These are phyloP conservation scores for Pittosporum tobira DNA, from an alignment of 129 eudicot species.

Conservation along the genomic window DNA sequence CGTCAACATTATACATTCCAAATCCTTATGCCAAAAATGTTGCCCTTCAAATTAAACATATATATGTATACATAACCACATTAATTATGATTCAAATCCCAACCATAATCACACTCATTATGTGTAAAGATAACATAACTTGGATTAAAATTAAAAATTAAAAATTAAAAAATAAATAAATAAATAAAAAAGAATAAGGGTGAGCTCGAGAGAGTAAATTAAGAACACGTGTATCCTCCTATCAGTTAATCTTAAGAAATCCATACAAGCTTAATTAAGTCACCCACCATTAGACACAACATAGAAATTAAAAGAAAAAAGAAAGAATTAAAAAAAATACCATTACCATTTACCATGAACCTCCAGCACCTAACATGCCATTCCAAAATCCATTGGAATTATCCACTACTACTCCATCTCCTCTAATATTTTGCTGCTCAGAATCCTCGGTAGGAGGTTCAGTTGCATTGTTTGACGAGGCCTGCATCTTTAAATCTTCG, in stretches of 20 bases:
- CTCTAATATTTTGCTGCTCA: constrained; percentile 27
- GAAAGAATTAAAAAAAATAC: constrained; percentile 9
- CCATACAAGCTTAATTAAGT: constrained; percentile 26
- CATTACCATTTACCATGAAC: constrained; percentile 53
- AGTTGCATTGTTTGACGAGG: constrained; percentile 24
- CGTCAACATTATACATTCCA: no score
- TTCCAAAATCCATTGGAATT: constrained; percentile 67
- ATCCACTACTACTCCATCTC: constrained; percentile 42
- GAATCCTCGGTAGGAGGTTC: constrained; percentile 13
- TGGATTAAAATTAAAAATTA: background rate
- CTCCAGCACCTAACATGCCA: constrained; percentile 64
- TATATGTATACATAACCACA: background rate
- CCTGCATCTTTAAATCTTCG: constrained; percentile 56
- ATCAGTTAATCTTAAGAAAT: constrained; percentile 44
- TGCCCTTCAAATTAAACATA: no score
- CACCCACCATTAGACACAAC: constrained; percentile 31
- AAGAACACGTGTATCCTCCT: constrained; percentile 32
- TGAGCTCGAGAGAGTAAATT: constrained; percentile 4
- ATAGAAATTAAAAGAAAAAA: constrained; percentile 10
- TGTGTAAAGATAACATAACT: constrained; percentile 7
- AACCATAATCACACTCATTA: constrained; percentile 21
- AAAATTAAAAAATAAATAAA: constrained; percentile 7
- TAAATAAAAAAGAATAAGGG: constrained; percentile 13
- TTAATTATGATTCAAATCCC: constrained; percentile 22
- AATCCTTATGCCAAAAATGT: no score